These are phyloP conservation scores for Cystobasidium tubakii DNA, from an alignment of 768 basidiomycete genomes.

Conservation along the genomic window DNA sequence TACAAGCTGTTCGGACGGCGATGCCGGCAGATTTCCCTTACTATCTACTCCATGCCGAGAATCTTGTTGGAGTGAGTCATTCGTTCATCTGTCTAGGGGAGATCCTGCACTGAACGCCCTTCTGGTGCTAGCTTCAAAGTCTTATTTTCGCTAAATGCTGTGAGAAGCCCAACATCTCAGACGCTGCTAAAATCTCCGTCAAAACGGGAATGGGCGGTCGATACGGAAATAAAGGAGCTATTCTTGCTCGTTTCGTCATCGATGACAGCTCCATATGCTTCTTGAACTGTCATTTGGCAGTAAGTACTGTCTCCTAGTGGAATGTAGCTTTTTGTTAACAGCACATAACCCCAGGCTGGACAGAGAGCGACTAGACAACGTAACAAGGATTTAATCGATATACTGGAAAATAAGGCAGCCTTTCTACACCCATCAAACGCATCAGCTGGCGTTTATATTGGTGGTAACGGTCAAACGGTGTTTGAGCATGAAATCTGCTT, in stretches of 20 bases:
- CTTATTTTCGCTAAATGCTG: constrained; percentile 61
- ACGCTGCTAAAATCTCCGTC: constrained; percentile 69
- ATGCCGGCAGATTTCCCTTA: constrained; percentile 73
- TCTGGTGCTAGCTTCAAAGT: constrained; percentile 65
- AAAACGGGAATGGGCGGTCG: constrained; percentile 88
- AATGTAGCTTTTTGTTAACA: background rate
- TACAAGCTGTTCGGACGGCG: constrained; percentile 63
- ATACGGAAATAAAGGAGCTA: constrained; percentile 81
- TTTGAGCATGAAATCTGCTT: constrained; percentile 93
- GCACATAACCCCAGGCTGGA: constrained; percentile 56
- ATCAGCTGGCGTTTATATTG: constrained; percentile 58
- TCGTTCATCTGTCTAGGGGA: background rate
- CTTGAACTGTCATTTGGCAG: constrained; percentile 93
- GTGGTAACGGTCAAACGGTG: constrained; percentile 86
- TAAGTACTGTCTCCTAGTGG: background rate
- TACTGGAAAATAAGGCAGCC: constrained; percentile 72
- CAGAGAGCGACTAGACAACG: constrained; percentile 73
- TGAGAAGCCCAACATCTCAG: constrained; percentile 59
- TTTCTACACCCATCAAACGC: constrained; percentile 55
- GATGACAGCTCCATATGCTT: constrained; percentile 91
- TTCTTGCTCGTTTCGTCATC: constrained; percentile 58
- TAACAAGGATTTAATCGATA: constrained; percentile 78
- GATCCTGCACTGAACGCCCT: too few species aligned
- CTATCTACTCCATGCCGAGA: constrained; percentile 74
- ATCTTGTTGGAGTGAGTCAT: constrained; percentile 62